Evolutionary conservation across 257 asterid genomes (phyloP), one percentile per base, ranked within the genome.

Genomic region (Nicotiana benthamiana): DNA sequence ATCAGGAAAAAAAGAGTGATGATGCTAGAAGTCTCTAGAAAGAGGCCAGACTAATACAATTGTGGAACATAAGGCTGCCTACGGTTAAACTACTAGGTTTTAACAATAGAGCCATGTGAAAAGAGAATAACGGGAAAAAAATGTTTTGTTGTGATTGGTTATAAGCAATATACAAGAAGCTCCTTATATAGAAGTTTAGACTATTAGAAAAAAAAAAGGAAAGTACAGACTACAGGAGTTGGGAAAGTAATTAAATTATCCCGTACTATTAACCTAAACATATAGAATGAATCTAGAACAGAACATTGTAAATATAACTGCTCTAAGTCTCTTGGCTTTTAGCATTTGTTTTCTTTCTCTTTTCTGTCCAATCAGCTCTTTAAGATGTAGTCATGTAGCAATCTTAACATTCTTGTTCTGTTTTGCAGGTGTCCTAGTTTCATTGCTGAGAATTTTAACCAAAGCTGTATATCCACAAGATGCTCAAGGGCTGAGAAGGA

Each of bases 401-500:
- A 68, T 68, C 77, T 68, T 12, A 40, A 40, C 34, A 15, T 6
- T 28, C 28, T 57, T 36, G 2, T 20, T 53, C 40, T 85, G 57
- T 9, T 53, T 56, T 85, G 83, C 91, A 93, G 98, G 99, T n/a
- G 97, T 93, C 83, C 92, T 95, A 40, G 97, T 91, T 52, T 93
- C 98, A 28, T 80, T 86, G 59, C 87, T 95, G 53, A 90, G 99
- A 76, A 86, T 93, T 52, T 66, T 91, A 32, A 95, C 97, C 86
- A 93, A 95, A 86, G 90, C 97, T 60, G 67, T 95, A 48, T 95
- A 89, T 89, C 91, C 99, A 62, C 97, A 92, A 90, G 94, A 95
- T 82, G 66, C 92, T 74, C 68, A 32, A 11, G 99, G 99, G 80
- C 87, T 95, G 70, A 93, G 98, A 85, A 92, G 85, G 84, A 93